Conservation (phyloP, 2,329 filamentous ascomycete species). For the Tolypocladium guangdongense region DNA sequence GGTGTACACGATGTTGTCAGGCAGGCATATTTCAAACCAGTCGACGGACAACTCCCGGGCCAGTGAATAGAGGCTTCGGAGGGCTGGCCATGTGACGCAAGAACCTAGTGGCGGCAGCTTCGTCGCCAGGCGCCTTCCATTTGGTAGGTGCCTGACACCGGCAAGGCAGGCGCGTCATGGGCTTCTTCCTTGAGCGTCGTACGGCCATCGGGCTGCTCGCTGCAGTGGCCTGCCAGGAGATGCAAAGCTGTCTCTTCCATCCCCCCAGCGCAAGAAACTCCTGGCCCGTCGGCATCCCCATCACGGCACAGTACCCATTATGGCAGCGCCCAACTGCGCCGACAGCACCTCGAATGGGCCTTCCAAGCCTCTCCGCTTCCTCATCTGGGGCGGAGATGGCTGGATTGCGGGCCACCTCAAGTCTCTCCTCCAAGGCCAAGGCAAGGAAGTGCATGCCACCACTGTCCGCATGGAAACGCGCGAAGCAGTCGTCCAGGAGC, state of each 20-base stretch:
- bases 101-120: too few species aligned
- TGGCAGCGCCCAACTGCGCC: not conserved
- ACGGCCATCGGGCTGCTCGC: not conserved
- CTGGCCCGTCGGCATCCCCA: not conserved
- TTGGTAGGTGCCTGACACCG: not conserved
- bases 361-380: conserved; percentile 27
- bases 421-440: conserved; percentile 43
- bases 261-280: not conserved
- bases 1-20: too few species aligned
- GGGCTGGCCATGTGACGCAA: too few species aligned
- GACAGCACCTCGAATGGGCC: not conserved
- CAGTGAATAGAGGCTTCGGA: too few species aligned
- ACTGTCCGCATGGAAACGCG: conserved; percentile 56
- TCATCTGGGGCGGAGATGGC: conserved; percentile 55
- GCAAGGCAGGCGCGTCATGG: not conserved
- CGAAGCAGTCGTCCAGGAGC: conserved; percentile 42
- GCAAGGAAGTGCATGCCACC: conserved; percentile 49
- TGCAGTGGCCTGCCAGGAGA: too few species aligned
- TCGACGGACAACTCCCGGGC: too few species aligned
- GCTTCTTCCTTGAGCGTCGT: too few species aligned
- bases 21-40: too few species aligned
- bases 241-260: not conserved
- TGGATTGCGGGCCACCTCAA: conserved; percentile 55
- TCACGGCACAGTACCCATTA: not conserved
- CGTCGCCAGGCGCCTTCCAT: not conserved